Evolutionary conservation across 164 flowering plant species (phyloP), one percentile per base, ranked within the genome.

Genomic region (grape (Vitis vinifera)): DNA sequence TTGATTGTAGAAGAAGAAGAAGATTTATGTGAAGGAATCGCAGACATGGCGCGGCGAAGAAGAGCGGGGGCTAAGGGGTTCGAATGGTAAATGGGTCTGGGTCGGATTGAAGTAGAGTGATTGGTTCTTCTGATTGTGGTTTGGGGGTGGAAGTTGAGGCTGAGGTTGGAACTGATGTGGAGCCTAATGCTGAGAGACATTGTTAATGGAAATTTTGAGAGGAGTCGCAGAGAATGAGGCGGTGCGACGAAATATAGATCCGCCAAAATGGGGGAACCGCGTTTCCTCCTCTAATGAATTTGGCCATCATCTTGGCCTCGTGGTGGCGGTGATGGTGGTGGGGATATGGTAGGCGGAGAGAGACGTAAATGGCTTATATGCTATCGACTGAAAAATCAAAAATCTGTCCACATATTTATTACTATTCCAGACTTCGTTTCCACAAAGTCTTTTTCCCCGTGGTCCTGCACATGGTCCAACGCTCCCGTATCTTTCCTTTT

Each of bases 151-250:
- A 56, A 9, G 48, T 17, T 65, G 56, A 69, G 76, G 44, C 65
- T 68, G 23, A 57, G 52, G 49, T 53, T 65, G 58, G 66, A 44
- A 23, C 65, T 69, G 67, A 53, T 15, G 64, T 82, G 79, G 14
- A 74, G 61, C 73, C 70, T 88, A 66, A 81, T 74, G 14, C 84
- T 77, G 13, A 83, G 69, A 73, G 88, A 82, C 91, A 86, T 86
- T 63, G 10, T 69, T 56, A 9, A 17, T 15, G 68, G 44, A 14
- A 14, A 10, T 55, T 53, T 31, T 16, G 53, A 27, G 19, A 37
- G 0, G 7, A 30, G 10, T n/a, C 51, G 27, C 48, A 16, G 51
- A 4, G 19, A 56, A 31, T 9, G 62, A 10, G 12, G 56, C 2
- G 48, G 58, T 15, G 15, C 6, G 16, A n/a, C 10, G 74, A 67